Evolutionary conservation across 73 alveolate species (phyloP).

Genomic region (Paramecium pentaurelia): DNA sequence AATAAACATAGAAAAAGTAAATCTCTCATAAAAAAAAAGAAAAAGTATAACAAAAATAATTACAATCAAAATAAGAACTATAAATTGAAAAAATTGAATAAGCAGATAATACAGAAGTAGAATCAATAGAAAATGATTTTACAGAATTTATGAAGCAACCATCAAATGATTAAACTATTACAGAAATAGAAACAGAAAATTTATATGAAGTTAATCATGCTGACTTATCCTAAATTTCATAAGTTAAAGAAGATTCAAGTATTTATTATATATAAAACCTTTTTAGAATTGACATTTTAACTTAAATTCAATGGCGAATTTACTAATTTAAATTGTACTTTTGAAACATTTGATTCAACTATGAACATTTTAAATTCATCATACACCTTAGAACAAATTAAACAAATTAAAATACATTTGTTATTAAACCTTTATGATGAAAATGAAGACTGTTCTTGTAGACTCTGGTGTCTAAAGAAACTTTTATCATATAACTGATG

Average conservation of each 20-base stretch:
- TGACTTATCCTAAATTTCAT: not conserved
- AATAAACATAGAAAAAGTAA: not conserved
- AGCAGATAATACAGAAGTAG: not conserved
- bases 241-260: not conserved
- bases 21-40: not conserved
- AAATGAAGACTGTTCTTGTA: conserved; percentile 3
- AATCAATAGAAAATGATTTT: not conserved
- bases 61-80: not conserved
- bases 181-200: conserved; percentile 13
- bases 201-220: not conserved
- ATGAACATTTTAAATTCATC: not conserved
- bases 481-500: not conserved
- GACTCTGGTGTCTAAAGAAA: conserved; percentile 4
- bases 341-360: not conserved
- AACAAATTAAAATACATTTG: not conserved
- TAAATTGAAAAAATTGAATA: not conserved
- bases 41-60: not conserved
- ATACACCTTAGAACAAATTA: not conserved
- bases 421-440: not conserved
- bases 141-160: not conserved
- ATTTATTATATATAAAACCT: not conserved
- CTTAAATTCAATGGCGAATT: not conserved
- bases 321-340: not conserved
- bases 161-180: not conserved
- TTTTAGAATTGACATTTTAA: not conserved